Base-by-base conservation (phyloP, 805 yeast species). In the Candida ficus region DNA sequence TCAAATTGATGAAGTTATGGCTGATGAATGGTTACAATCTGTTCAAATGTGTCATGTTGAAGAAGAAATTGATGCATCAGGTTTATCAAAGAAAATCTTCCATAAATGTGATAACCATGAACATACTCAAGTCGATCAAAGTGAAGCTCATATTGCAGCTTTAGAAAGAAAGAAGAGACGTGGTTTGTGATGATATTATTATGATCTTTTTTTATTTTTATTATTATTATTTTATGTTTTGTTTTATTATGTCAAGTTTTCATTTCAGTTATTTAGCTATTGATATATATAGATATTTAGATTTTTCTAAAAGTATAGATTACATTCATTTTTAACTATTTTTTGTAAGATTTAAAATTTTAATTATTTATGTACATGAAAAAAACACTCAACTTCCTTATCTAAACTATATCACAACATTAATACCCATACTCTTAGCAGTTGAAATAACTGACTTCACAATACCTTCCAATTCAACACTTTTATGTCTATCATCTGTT, bases 111-210 rank as follows among this genome's bases (percentile, higher is more conserved):
- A 67, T 7, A 80, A 78, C 53, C 98, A 90, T 58, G 71, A 71
- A 26, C 98, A 90, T 59, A 87, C 96, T 2, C 77, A 76, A 49
- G 97, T 90, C 37, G 96, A 89, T 51, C 95, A 86, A 59, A 80
- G 87, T 45, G 95, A 87, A 52, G 98, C 98, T 0, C 98, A 90
- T 61, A 90, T 90, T 64, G 96, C 97, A 10, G 83, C 90, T 44
- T 73, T 90, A 49, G 97, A 90, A 58, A 85, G 80, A 69, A 85
- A 80, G 58, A 90, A 86, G 66, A 76, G 28, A 22, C 21, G 34
- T 17, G 29, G 35, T 9, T 13, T 33, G 10, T 25, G 9, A n/a
- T 19, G 31, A 9, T 8, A 17, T 9, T 4, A 8, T 10, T 17
- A n/a, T n/a, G n/a, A n/a, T n/a, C n/a, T n/a, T n/a, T n/a, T n/a